Conservation (phyloP, 164 flowering plant species). For the Piper longum region DNA sequence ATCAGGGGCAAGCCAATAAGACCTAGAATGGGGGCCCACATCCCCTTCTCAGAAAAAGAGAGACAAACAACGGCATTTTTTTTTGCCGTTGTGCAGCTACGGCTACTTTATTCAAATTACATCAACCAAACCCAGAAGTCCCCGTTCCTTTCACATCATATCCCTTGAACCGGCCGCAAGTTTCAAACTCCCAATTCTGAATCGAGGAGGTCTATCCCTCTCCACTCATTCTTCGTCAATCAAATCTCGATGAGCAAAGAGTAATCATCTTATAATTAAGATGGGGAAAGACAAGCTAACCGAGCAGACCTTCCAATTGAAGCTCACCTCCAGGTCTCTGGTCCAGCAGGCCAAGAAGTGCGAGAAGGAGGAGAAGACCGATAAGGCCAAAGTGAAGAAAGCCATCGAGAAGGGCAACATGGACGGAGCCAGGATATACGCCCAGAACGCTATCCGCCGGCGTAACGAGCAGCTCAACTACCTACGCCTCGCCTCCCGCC, state of each 20-base stretch:
- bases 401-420: conserved; percentile 20
- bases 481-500: conserved; percentile 15
- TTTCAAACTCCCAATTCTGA: background rate
- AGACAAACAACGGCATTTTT: background rate
- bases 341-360: conserved; percentile 16
- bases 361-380: conserved; percentile 17
- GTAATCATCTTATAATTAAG: background rate
- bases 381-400: conserved; percentile 17
- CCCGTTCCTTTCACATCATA: background rate
- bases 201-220: background rate
- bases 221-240: background rate
- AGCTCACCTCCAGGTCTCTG: conserved; percentile 14
- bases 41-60: too few relatives aligned
- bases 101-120: background rate
- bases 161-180: background rate
- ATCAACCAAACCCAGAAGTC: background rate
- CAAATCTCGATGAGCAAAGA: background rate
- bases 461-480: conserved; percentile 18
- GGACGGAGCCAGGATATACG: conserved; percentile 19
- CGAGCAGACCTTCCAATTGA: conserved; percentile 18
- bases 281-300: conserved; percentile 16
- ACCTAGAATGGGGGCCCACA: too few relatives aligned
- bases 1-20: too few relatives aligned
- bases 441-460: conserved; percentile 15
- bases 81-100: background rate